These are phyloP conservation scores for Secale cereale DNA, from an alignment of 176 grass and related monocot genomes.

Conservation along the genomic window DNA sequence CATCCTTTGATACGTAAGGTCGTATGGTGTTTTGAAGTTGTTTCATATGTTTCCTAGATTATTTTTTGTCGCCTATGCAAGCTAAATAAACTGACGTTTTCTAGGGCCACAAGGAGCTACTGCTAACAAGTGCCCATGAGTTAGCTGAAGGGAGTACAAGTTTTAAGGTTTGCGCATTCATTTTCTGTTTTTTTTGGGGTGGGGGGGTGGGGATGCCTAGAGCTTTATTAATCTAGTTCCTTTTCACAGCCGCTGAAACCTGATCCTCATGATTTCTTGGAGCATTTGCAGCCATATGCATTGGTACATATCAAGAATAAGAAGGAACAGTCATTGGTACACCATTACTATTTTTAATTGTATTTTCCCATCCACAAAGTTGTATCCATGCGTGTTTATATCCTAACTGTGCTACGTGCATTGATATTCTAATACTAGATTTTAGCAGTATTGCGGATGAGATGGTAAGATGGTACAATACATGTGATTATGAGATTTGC, in stretches of 20 bases:
- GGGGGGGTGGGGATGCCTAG: neutral
- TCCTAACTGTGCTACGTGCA: neutral
- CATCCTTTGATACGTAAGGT: constrained; percentile 30
- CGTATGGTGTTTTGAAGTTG: neutral
- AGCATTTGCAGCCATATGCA: constrained; percentile 2
- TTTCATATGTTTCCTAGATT: neutral
- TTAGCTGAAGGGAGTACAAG: neutral
- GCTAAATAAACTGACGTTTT: neutral
- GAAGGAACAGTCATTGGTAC: neutral
- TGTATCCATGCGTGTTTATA: neutral
- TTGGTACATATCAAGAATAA: neutral
- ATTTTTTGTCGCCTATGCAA: neutral
- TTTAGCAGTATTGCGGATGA: neutral
- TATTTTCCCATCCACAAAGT: neutral
- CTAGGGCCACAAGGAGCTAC: neutral
- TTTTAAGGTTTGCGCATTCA: neutral
- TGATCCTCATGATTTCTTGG: neutral
- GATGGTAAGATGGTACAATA: neutral
- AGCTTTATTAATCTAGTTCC: neutral
- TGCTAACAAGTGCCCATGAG: neutral
- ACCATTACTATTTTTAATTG: neutral
- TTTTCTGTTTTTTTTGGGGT: neutral
- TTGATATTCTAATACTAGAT: neutral
- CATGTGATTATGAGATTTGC: neutral
- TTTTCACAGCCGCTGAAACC: neutral